Base-by-base conservation (phyloP, 257 asterid genomes). In the Osmanthus fragrans region DNA sequence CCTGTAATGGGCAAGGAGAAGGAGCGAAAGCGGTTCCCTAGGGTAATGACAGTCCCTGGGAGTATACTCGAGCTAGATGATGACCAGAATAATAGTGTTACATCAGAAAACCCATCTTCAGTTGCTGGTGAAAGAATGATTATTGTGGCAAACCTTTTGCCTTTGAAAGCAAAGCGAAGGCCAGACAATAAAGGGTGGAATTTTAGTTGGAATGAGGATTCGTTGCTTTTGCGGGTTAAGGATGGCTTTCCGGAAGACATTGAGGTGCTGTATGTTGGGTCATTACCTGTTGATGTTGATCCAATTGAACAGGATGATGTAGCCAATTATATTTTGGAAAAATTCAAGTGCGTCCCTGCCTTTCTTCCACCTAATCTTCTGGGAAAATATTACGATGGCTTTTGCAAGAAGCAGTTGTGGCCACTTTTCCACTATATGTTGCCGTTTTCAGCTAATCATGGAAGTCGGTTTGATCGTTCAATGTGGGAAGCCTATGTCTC, bases 21-120 rank as follows among this genome's bases (percentile, higher is more conserved):
- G 85, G 94, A 90, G 82, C 82, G 90, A 73, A 83, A 51, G 83
- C 87, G 94, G 75, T 84, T 92, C 71, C 91, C 96, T 0, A 85
- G 94, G 86, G 92, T 89, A 69, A 92, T 92, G 97, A 92, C 97
- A 13, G 97, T 92, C 69, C 97, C 97, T 0, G 97, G 97, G 77
- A 90, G 88, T 84, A 88, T 90, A n/a, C 76, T 81, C 12, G 96
- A 90, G 88, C 84, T 92, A 7, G 97, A 92, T 60, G 96, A 92
- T 81, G 96, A 90, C 81, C 94, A 84, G 79, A 85, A 90, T 37
- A 73, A 72, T 42, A 92, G 97, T 82, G 93, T 92, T 76, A 74
- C 93, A 29, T 92, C 97, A 39, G 96, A 92, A 79, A 89, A 90
- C 76, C 92, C 88, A 2, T 92, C 97, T 72, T 92, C 96, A 9